Base-by-base conservation (phyloP, 257 asterid genomes). In the Thymus quinquecostatus region DNA sequence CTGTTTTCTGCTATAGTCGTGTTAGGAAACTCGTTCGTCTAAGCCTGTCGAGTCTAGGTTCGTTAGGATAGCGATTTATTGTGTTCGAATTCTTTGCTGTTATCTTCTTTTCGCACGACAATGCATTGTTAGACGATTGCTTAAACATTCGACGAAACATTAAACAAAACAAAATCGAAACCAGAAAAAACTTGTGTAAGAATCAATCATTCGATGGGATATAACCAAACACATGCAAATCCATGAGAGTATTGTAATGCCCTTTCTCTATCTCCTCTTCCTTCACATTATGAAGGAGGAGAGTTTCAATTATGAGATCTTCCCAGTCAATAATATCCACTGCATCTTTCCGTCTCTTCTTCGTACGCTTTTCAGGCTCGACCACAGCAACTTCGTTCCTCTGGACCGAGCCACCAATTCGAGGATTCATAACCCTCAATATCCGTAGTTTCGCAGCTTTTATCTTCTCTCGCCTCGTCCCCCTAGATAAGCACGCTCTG, bases 251-350 rank as follows among this genome's bases (percentile, higher is more conserved):
- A 40, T 85, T 89, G 70, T 93, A 93, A 78, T 93, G 86, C 59
- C 98, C 98, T 49, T 83, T 91, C 79, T 77, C 92, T 69, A 89
- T 91, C 83, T 93, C 96, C 73, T 79, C 92, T 64, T 86, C 98
- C 78, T 77, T 79, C 10, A 88, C 93, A 68, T 77, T 77, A 75
- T 90, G 97, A 57, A 92, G 96, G 10, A 93, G 80, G 53, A 93
- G 97, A 11, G 96, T 86, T 81, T 91, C 97, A 53, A 93, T 93
- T 14, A 91, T 79, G 59, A 91, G 79, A 82, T 93, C 98, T 74
- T 93, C 97, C 91, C 91, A 87, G 69, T 85, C 92, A 47, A 80
- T 72, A 47, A 80, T 72, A 53, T 82, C 91, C 63, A 69, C 74
- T 51, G 70, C 55, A 70, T 6, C 48, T 77, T 81, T 85, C 81